Evolutionary conservation across 805 yeast species (phyloP), one percentile per base, ranked within the genome.

Genomic region (Wickerhamiella qilinensis): DNA sequence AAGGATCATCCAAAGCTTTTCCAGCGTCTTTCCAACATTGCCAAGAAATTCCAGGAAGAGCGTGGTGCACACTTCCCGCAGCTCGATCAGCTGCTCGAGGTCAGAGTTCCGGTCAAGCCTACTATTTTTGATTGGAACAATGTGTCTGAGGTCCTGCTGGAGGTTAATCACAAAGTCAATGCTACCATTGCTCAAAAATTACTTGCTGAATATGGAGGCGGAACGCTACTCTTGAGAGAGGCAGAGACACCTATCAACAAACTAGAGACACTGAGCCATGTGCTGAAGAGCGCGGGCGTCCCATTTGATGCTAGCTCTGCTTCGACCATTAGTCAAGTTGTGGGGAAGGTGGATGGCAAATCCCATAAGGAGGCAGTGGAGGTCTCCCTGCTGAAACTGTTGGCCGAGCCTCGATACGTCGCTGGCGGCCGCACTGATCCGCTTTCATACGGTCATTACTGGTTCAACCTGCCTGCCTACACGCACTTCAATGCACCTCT

Each of bases 401-500:
- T 91, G 75, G 67, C 77, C 9, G 69, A 93, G 50, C 93, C 94
- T 28, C 82, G 79, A 52, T 91, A 91, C 55, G 79, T 75, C 44
- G 72, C 85, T 52, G 93, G 95, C 8, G 96, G 94, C 22, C 77
- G 76, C 53, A 77, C 76, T 37, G 93, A 84, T 47, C 73, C 82
- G 2, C 88, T 78, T 46, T 73, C 69, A 43, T 73, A 69, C 53
- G 77, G 77, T 9, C 94, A 88, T 52, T 91, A 80, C 58, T 71
- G 81, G 53, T 72, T 78, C 54, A 84, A 84, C 46, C 57, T 80
- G 41, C 93, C 95, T 21, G 63, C 84, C 33, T 91, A 83, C 57
- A 83, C 97, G 0, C 96, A 88, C 58, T 86, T 86, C 63, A 79
- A 82, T n/a, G 73, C 93, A 1, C 97, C 98, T 14, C 64, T 84